These are phyloP conservation scores for Cercospora berteroae DNA, from an alignment of 2,329 filamentous ascomycete species.

Conservation along the genomic window DNA sequence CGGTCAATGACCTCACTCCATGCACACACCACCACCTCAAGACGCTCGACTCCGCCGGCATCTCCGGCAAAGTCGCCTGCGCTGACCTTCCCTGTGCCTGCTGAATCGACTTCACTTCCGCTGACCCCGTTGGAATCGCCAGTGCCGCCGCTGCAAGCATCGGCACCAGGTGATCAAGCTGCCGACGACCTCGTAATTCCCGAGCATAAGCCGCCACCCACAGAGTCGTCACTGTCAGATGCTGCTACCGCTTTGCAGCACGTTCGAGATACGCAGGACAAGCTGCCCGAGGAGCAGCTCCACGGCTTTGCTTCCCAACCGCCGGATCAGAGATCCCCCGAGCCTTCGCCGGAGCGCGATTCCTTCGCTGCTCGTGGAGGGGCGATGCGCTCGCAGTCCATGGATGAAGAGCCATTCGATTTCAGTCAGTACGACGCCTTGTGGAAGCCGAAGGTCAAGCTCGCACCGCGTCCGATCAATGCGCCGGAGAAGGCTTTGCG, in stretches of 20 bases:
- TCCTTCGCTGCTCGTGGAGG: neutral
- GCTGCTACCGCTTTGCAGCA: neutral
- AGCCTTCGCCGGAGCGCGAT: slow-evolving; percentile 5
- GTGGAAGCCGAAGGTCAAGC: slow-evolving; percentile 77
- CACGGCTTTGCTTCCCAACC: neutral
- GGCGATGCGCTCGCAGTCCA: slow-evolving; percentile 13
- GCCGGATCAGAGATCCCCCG: slow-evolving; percentile 1
- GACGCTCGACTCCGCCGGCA: neutral
- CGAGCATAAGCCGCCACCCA: neutral
- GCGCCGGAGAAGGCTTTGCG: slow-evolving; percentile 49
- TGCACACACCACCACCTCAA: slow-evolving; percentile 5
- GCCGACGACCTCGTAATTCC: neutral
- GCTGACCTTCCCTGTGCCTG: neutral
- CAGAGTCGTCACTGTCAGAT: neutral
- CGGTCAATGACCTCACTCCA: slow-evolving; percentile 25
- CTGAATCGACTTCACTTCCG: slow-evolving; percentile 12
- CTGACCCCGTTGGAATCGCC: slow-evolving; percentile 34
- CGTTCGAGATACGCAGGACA: neutral
- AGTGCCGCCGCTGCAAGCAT: neutral
- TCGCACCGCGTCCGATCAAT: slow-evolving; percentile 76
- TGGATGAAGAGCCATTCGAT: slow-evolving; percentile 47
- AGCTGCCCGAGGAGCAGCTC: neutral
- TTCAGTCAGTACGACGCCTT: slow-evolving; percentile 46
- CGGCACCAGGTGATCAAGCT: neutral
- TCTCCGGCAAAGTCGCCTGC: neutral